phyloP scores from a whole-genome alignment of 108 stramenopile genomes.

The Fistulifera pelliculosa region DNA sequence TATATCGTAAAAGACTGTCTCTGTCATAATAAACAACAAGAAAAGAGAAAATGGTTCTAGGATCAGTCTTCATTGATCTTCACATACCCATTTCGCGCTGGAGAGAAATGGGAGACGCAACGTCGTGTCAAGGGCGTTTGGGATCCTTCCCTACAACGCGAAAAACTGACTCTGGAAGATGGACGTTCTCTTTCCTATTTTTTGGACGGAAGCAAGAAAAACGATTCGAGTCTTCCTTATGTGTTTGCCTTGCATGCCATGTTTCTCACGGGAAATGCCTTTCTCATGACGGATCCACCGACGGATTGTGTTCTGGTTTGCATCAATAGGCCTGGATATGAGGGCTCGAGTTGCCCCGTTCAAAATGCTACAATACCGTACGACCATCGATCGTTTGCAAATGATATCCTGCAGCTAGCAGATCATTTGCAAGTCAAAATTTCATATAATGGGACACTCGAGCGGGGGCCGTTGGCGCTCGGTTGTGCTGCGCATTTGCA shows the following conservation, averaged over 20 bases:
- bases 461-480: conserved; percentile 16
- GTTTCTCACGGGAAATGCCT: conserved; percentile 9
- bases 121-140: conserved; percentile 7
- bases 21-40: too few relatives aligned
- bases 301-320: conserved; percentile 7
- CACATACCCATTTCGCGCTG: conserved; percentile 6
- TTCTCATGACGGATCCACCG: conserved; percentile 6
- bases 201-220: conserved; percentile 1
- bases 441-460: conserved; percentile 13
- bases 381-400: conserved; percentile 5
- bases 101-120: conserved; percentile 4
- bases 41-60: too few relatives aligned
- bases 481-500: conserved; percentile 12
- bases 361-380: neutral
- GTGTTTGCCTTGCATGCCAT: conserved; percentile 20
- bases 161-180: conserved; percentile 1
- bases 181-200: conserved; percentile 7
- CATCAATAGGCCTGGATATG: conserved; percentile 16
- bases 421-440: conserved; percentile 7
- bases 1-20: too few relatives aligned
- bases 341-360: conserved; percentile 5
- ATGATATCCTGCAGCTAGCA: conserved; percentile 13
- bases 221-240: conserved; percentile 1
- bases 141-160: neutral
- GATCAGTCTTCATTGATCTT: neutral